Evolutionary conservation across 208 protist genomes (phyloP), one percentile per base, ranked within the genome.

Genomic region (Tritrichomonas foetus): DNA sequence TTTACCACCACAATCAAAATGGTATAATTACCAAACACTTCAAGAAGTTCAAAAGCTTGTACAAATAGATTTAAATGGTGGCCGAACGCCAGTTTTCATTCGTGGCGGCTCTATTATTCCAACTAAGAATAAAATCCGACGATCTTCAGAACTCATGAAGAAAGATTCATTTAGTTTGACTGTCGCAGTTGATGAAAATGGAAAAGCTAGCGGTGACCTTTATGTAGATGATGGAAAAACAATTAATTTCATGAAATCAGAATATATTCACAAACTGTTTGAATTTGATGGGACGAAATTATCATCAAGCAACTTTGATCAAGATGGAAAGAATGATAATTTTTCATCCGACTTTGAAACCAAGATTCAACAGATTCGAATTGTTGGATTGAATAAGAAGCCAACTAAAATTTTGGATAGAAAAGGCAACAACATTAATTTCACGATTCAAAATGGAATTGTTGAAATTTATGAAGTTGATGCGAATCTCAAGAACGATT

Each of bases 41-140:
- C 25, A 78, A 78, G 27, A 27, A n/a, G 27, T 69, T n/a, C 78
- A 39, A 93, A 36, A 25, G 44, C 16, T 50, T 36, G 66, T 61
- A 61, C 3, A 3, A 39, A 39, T 41, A 36, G n/a, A 72, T 33
- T 13, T 33, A 11, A 14, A 72, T 74, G 55, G 16, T 47, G 78
- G 47, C 36, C 64, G 49, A 16, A 98, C 98, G 39, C 97, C 98
- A 41, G 96, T 99, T 49, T 98, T 98, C 94, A 93, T 98, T 66
- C 95, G 97, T 36, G 98, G 97, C 47, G 98, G 98, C 44, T 95
- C 97, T 93, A 97, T 99, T 55, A 93, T 99, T 55, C 96, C 98
- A 9, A 96, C 96, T 53, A 97, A 98, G 94, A 95, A 98, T 80
- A 96, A 98, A 49, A 93, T 98, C 11, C 96, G 98, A 66, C 96